Evolutionary conservation across 495 filamentous ascomycete species (phyloP), one percentile per base, ranked within the genome.

Genomic region (Oidiodendron maius): DNA sequence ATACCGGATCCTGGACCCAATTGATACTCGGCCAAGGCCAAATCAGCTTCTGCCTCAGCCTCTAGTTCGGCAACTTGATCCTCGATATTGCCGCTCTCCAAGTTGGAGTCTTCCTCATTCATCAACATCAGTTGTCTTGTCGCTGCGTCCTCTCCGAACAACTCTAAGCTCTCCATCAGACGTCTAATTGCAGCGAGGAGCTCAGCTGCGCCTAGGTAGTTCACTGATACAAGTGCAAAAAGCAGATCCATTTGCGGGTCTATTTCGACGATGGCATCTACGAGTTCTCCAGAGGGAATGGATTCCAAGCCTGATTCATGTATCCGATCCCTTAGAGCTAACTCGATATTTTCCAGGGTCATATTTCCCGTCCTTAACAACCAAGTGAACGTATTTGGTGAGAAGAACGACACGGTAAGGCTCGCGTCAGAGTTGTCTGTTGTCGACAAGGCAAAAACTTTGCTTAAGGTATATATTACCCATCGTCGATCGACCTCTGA

Each of bases 321-420:
- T 15, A 44, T 30, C 17, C 75, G 30, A 69, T 64, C 65, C 24
- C 69, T 63, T 66, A 86, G 64, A 47, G 83, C 67, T 52, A 71
- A 74, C 49, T 80, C 80, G 30, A 88, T 64, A 40, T 83, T 84
- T 11, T 76, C 71, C 0, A 71, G 54, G 9, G 75, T 79, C 26
- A 90, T 50, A 46, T 86, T 74, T n/a, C 83, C 82, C 6, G 74
- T 65, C 25, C 74, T 64, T 15, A 81, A 69, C 1, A 90, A 71
- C 69, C 84, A 87, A 15, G 73, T 69, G 50, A 77, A 61, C 53
- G 81, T 51, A 64, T 77, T 64, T 56, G 70, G 60, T 56, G 62
- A 80, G 71, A 60, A 85, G 37, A 66, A 69, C 47, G 51, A 68
- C 68, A 70, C 53, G 3, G 66, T 69, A 9, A 86, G 62, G 24